phyloP scores from a whole-genome alignment of 2,329 filamentous ascomycete genomes.

The Ceratocystis cacaofunesta region DNA sequence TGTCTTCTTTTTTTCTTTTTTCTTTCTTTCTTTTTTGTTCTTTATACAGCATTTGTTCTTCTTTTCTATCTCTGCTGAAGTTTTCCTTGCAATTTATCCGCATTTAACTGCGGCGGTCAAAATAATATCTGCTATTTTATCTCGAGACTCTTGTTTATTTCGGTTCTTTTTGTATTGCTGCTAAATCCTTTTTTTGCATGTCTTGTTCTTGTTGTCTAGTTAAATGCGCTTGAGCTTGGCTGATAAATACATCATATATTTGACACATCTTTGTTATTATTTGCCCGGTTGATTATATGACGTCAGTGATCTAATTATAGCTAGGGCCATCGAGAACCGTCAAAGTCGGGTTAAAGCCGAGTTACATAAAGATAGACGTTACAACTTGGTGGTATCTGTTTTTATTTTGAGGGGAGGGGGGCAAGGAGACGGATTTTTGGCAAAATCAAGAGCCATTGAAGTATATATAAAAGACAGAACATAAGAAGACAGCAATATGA shows the following conservation, averaged over 20 bases:
- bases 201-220: not conserved
- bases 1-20: not conserved
- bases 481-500: not conserved
- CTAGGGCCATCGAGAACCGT: too few relatives aligned
- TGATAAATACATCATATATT: too few relatives aligned
- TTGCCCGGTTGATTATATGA: too few relatives aligned
- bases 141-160: not conserved
- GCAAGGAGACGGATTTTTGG: too few relatives aligned
- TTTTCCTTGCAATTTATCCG: not conserved
- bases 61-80: too few relatives aligned
- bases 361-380: not conserved
- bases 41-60: too few relatives aligned
- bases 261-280: too few relatives aligned
- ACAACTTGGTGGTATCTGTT: not conserved
- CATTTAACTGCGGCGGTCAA: not conserved
- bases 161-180: not conserved
- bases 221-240: too few relatives aligned
- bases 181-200: not conserved
- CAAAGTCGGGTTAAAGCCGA: not conserved
- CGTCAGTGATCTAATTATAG: too few relatives aligned
- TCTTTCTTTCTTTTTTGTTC: not conserved
- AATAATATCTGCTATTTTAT: constrained; percentile 1
- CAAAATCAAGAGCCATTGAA: not conserved
- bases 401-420: too few relatives aligned
- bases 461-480: not conserved